Conservation (phyloP, 139 green algal species). For the Coelastrella sp. region DNA sequence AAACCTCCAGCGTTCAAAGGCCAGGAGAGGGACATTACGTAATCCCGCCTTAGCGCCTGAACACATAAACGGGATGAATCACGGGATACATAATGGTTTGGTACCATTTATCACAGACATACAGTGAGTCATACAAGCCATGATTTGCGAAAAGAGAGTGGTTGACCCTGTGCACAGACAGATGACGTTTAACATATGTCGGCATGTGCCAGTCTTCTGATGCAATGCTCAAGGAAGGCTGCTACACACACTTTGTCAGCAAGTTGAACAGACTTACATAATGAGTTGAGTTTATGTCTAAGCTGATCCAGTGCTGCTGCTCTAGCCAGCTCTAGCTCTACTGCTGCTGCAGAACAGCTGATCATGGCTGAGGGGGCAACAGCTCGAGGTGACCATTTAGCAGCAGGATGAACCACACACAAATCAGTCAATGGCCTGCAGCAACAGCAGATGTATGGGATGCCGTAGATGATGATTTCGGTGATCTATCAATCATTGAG, state of each 20-base stretch:
- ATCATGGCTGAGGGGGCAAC: background rate
- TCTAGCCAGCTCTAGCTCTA: conserved; percentile 42
- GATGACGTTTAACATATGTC: background rate
- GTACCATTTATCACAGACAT: too few relatives aligned
- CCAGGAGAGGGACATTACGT: conserved; percentile 38
- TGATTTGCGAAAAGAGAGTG: too few relatives aligned
- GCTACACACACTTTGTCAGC: too few relatives aligned
- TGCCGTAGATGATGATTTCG: too few relatives aligned
- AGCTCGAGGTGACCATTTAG: conserved; percentile 24
- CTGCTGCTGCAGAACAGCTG: conserved; percentile 24
- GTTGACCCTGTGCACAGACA: too few relatives aligned
- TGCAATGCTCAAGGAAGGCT: too few relatives aligned
- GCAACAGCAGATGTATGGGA: background rate
- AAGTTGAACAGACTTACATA: background rate
- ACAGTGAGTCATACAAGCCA: too few relatives aligned
- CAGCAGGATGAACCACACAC: background rate
- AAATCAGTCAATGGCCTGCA: conserved; percentile 25
- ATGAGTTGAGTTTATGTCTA: conserved; percentile 12
- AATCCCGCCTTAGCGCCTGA: conserved; percentile 30
- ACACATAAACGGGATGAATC: background rate
- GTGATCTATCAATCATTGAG: too few relatives aligned
- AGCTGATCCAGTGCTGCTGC: conserved; percentile 33
- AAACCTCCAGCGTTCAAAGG: conserved; percentile 51
- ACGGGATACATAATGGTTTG: too few relatives aligned
- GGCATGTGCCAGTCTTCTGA: background rate